These are phyloP conservation scores for Scheffersomyces stipitis DNA, from an alignment of 805 yeast genomes.

Conservation along the genomic window DNA sequence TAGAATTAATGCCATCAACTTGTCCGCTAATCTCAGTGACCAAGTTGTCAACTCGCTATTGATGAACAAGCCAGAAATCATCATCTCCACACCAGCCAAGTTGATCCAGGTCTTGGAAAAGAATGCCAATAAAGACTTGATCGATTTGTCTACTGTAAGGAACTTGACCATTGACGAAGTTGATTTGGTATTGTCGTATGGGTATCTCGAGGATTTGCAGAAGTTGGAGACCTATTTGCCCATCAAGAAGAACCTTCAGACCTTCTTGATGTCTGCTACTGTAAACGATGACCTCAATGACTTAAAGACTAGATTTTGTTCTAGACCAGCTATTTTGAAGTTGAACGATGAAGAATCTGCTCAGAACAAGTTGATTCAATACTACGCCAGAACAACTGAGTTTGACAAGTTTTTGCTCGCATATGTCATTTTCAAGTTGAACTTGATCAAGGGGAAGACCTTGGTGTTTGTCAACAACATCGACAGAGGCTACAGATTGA, in stretches of 20 bases:
- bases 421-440: conserved; percentile 88
- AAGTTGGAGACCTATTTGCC: conserved; percentile 65
- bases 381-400: conserved; percentile 82
- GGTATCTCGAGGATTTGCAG: conserved; percentile 82
- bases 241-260: conserved; percentile 74
- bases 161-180: conserved; percentile 93
- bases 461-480: conserved; percentile 88
- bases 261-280: conserved; percentile 96
- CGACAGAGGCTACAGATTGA: conserved; percentile 92
- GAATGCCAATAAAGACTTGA: conserved; percentile 33
- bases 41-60: conserved; percentile 71
- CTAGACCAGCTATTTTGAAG: conserved; percentile 77
- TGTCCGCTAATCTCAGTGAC: conserved; percentile 65
- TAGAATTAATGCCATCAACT: conserved; percentile 61
- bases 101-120: conserved; percentile 56
- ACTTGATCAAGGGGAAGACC: conserved; percentile 87
- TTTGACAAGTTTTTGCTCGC: conserved; percentile 88
- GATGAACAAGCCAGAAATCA: conserved; percentile 72
- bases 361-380: conserved; percentile 70
- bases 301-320: conserved; percentile 75
- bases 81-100: conserved; percentile 86
- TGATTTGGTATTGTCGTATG: conserved; percentile 85
- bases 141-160: conserved; percentile 57
- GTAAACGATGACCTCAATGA: conserved; percentile 80
- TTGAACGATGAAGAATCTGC: conserved; percentile 68